Evolutionary conservation across 805 yeast genomes (phyloP).

Genomic region (Teunomyces funiuensis): DNA sequence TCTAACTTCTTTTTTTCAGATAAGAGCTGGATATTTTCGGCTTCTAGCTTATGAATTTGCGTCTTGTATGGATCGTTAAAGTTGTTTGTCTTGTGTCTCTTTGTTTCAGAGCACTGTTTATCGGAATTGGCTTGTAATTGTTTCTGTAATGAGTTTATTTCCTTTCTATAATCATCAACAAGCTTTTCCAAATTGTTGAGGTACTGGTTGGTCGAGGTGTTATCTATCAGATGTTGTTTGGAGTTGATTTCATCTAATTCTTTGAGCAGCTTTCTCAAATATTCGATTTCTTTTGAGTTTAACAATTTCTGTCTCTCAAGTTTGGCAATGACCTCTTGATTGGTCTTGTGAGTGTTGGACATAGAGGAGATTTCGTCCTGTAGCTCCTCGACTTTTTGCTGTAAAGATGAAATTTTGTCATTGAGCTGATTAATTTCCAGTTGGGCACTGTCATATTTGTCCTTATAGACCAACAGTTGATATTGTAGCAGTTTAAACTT

Average conservation of each 20-base stretch:
- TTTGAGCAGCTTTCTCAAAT: slow-evolving; percentile 56
- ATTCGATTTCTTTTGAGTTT: slow-evolving; percentile 57
- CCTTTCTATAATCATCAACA: slow-evolving; percentile 55
- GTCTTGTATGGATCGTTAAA: slow-evolving; percentile 13
- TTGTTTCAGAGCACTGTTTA: slow-evolving; percentile 17
- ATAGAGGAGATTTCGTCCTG: slow-evolving; percentile 14
- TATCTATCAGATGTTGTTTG: slow-evolving; percentile 18
- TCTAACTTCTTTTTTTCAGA: slow-evolving; percentile 37
- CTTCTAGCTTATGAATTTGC: slow-evolving; percentile 34
- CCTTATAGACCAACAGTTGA: slow-evolving; percentile 35
- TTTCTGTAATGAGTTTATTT: slow-evolving; percentile 44
- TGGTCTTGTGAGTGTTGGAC: slow-evolving; percentile 14
- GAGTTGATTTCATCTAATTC: slow-evolving; percentile 39
- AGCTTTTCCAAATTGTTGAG: slow-evolving; percentile 44
- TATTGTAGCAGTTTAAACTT: slow-evolving; percentile 35
- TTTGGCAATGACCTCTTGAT: slow-evolving; percentile 25
- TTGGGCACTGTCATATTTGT: slow-evolving; percentile 28
- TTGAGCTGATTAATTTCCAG: slow-evolving; percentile 8
- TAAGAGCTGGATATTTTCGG: slow-evolving; percentile 39
- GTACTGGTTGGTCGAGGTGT: slow-evolving; percentile 34
- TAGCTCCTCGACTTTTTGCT: slow-evolving; percentile 10
- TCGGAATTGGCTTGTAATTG: slow-evolving; percentile 29
- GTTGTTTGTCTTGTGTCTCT: slow-evolving; percentile 27
- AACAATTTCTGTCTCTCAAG: slow-evolving; percentile 52
- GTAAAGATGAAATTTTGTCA: slow-evolving; percentile 1